Conservation (phyloP, 306 rosid species). For the Mimosa pudica region DNA sequence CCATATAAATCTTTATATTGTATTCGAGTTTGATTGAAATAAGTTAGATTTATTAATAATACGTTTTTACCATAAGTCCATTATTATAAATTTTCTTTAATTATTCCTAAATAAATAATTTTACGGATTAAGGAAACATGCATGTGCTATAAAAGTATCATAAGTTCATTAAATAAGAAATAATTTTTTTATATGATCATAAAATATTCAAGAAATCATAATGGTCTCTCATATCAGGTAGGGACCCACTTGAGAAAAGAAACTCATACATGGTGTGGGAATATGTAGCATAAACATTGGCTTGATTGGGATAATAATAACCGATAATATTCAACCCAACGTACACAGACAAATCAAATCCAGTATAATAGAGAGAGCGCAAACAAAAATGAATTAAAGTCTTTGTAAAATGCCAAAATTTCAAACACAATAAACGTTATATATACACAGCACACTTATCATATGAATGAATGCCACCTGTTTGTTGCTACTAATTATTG, state of each 20-base stretch:
- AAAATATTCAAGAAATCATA: neutral
- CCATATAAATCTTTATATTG: too few relatives aligned
- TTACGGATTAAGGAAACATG: neutral
- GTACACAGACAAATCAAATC: conserved; percentile 3
- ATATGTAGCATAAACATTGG: neutral
- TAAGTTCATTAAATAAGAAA: neutral
- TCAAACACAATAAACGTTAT: neutral
- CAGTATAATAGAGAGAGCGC: neutral
- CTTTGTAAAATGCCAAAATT: neutral
- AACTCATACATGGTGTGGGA: neutral
- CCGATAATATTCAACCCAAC: neutral
- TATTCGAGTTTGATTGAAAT: too few relatives aligned
- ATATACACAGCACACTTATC: neutral
- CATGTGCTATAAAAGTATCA: neutral
- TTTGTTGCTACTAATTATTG: neutral
- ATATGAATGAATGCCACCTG: neutral
- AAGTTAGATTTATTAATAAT: too few relatives aligned
- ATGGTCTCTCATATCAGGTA: neutral
- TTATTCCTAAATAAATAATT: neutral
- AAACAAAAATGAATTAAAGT: neutral
- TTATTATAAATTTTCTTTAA: too few relatives aligned
- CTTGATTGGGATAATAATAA: neutral
- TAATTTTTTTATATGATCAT: neutral
- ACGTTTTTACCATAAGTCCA: neutral
- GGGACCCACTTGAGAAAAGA: neutral